phyloP scores from a whole-genome alignment of 768 basidiomycete species.

The Podaxis sp. region DNA sequence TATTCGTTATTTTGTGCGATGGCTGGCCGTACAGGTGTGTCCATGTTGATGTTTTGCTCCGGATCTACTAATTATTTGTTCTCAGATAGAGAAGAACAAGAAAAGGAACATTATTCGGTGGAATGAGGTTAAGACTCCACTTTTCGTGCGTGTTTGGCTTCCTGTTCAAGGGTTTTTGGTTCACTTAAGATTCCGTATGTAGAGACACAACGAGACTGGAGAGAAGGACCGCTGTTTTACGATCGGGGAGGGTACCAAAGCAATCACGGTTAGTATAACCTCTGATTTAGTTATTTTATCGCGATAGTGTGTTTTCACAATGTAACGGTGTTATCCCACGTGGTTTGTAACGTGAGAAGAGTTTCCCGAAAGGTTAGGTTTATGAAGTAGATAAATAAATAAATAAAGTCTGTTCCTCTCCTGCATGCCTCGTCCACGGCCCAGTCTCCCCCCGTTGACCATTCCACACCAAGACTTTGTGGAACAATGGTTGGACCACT shows the following conservation, averaged over 20 bases:
- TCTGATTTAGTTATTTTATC: background rate
- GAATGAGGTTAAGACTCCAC: background rate
- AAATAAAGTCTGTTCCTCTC: background rate
- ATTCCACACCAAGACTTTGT: constrained; percentile 1
- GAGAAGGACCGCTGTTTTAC: background rate
- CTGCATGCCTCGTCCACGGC: constrained; percentile 8
- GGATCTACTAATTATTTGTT: background rate
- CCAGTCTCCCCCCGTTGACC: constrained; percentile 2
- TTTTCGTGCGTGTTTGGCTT: background rate
- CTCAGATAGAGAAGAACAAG: background rate
- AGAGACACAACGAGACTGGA: background rate
- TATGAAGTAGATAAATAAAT: background rate
- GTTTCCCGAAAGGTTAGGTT: too few species aligned
- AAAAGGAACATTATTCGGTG: background rate
- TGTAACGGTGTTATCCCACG: too few species aligned
- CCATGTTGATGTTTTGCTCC: background rate
- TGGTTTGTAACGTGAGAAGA: too few species aligned
- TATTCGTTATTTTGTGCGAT: background rate
- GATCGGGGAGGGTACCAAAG: background rate
- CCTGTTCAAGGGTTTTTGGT: background rate
- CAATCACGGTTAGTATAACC: background rate
- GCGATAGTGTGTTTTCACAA: background rate
- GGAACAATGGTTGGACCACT: constrained; percentile 12
- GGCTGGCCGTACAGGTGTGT: background rate
- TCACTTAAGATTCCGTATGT: background rate